Evolutionary conservation across 345 rosid species (phyloP).

Genomic region (Leavenworthia alabamica): DNA sequence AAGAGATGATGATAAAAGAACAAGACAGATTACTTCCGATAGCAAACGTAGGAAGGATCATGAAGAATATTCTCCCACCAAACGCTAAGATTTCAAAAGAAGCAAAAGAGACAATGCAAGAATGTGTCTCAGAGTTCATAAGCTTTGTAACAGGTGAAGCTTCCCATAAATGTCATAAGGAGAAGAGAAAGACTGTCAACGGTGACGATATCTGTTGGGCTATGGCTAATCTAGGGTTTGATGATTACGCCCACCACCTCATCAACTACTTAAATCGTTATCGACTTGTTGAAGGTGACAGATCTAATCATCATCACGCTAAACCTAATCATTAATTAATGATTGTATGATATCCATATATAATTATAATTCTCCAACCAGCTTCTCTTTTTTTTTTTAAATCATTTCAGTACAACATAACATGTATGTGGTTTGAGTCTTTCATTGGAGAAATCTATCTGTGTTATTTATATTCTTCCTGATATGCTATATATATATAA

Average conservation of each 20-base stretch:
- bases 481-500: no score
- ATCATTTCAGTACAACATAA: background rate
- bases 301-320: slow-evolving; percentile 32
- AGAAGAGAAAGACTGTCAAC: slow-evolving; percentile 62
- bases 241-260: slow-evolving; percentile 52
- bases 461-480: background rate
- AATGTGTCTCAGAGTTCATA: slow-evolving; percentile 70
- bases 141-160: slow-evolving; percentile 74
- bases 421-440: slow-evolving; percentile 19
- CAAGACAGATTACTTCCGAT: slow-evolving; percentile 66
- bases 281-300: slow-evolving; percentile 52
- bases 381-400: background rate
- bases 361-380: background rate
- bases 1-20: slow-evolving; percentile 42
- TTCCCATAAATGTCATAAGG: slow-evolving; percentile 63
- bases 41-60: slow-evolving; percentile 68
- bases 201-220: slow-evolving; percentile 78
- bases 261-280: slow-evolving; percentile 42
- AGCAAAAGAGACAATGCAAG: slow-evolving; percentile 75
- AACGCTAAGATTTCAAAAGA: slow-evolving; percentile 70
- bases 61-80: slow-evolving; percentile 65
- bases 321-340: slow-evolving; percentile 1
- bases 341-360: background rate
- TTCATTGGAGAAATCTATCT: slow-evolving; percentile 1
- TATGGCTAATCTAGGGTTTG: slow-evolving; percentile 61